Evolutionary conservation across 768 basidiomycete genomes (phyloP).

Genomic region (Atractiella rhizophila): DNA sequence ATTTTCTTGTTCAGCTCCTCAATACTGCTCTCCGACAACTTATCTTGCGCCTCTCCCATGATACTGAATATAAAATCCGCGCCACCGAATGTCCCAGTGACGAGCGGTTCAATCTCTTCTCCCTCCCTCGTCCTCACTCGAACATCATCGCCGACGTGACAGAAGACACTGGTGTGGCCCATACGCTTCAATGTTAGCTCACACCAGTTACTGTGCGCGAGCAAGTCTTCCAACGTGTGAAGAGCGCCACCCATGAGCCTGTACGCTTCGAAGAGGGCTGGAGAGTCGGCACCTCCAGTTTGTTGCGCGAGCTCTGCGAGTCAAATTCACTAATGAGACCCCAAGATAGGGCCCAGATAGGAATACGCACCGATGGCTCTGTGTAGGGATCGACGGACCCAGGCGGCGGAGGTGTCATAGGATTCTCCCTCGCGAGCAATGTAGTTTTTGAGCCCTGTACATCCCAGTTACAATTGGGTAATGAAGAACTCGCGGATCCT

Average conservation of each 20-base stretch:
- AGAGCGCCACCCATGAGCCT: constrained; percentile 2
- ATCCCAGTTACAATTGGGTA: too few relatives aligned
- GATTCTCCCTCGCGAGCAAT: not conserved
- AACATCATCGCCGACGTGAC: constrained; percentile 60
- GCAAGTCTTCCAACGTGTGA: constrained; percentile 41
- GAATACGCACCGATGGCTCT: too few relatives aligned
- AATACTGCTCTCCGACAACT: too few relatives aligned
- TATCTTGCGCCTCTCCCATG: not conserved
- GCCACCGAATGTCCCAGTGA: constrained; percentile 44
- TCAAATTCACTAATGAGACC: too few relatives aligned
- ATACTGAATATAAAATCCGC: not conserved
- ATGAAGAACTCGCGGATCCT: too few relatives aligned
- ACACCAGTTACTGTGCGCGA: constrained; percentile 56
- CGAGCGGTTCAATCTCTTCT: constrained; percentile 42
- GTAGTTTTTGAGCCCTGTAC: not conserved
- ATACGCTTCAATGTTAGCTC: constrained; percentile 48
- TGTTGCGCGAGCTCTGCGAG: not conserved
- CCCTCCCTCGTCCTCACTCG: constrained; percentile 50
- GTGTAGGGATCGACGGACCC: not conserved
- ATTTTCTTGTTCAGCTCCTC: too few relatives aligned
- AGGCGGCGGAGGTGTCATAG: not conserved
- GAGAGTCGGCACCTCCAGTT: not conserved
- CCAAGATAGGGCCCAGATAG: too few relatives aligned
- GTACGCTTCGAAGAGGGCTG: not conserved
- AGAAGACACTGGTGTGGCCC: constrained; percentile 52